Conservation (phyloP, 306 rosid species). For the Chamaecrista fasciculata region DNA sequence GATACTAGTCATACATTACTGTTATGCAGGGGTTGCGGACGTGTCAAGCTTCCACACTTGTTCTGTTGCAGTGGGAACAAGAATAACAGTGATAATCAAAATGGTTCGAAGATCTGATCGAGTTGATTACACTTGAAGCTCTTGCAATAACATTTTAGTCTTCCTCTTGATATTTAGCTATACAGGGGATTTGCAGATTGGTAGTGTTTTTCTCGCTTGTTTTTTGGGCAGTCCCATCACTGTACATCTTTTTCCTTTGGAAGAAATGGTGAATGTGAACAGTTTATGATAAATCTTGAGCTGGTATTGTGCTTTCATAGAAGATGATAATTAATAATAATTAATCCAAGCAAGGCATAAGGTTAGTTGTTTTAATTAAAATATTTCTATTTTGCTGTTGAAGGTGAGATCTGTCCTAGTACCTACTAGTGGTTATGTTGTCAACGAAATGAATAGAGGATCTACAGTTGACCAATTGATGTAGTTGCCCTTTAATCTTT, state of each 20-base stretch:
- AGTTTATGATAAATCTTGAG: slow-evolving; percentile 10
- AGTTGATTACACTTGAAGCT: slow-evolving; percentile 24
- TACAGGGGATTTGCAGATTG: neutral
- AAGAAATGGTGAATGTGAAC: slow-evolving; percentile 1
- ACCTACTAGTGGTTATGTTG: too few relatives aligned
- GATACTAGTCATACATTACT: neutral
- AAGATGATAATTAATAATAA: neutral
- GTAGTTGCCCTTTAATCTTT: too few relatives aligned
- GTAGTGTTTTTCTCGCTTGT: neutral
- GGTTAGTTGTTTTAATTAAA: neutral
- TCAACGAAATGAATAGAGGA: too few relatives aligned
- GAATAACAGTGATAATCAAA: slow-evolving; percentile 23
- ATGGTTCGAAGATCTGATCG: slow-evolving; percentile 24
- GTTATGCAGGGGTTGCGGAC: slow-evolving; percentile 40
- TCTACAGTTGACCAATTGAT: too few relatives aligned
- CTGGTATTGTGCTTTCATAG: slow-evolving; percentile 16
- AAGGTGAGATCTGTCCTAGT: too few relatives aligned
- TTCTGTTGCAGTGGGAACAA: slow-evolving; percentile 43
- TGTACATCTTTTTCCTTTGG: neutral
- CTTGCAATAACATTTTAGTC: slow-evolving; percentile 2
- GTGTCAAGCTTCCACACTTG: slow-evolving; percentile 47
- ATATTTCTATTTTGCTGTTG: too few relatives aligned
- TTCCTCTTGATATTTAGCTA: neutral
- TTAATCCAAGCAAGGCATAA: neutral
- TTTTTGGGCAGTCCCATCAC: neutral